Base-by-base conservation (phyloP, 2,329 filamentous ascomycete genomes). In the Xylaria sp. region DNA sequence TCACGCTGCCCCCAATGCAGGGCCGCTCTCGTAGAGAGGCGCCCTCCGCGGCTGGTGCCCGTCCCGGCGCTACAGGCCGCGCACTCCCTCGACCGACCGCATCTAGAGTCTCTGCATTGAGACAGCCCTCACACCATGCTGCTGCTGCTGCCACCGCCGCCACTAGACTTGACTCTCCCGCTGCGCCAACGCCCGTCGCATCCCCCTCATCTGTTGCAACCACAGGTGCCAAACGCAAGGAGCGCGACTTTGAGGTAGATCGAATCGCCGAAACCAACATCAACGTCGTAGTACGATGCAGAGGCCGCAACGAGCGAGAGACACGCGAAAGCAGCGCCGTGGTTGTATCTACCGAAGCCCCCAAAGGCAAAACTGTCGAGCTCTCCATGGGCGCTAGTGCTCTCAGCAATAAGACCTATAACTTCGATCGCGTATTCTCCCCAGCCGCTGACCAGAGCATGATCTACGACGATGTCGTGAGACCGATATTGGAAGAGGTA, bases 391-490 rank as follows among this genome's bases (percentile, higher is more conserved):
- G 93, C 0, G 88, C 92, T 0, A 96, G 88, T 74, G 90, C 94
- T 39, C 77, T 97, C 59, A 95, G 88, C 79, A 96, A 99, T 77
- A 97, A 97, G 77, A 90, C 91, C 0, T 99, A 99, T 73, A 87
- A 89, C 65, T 99, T 99, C 72, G 94, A 99, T 76, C 94, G 93
- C 71, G 94, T 97, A 65, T 99, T 96, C 70, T 97, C 94, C 0
- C 90, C 90, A 0, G 94, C 93, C 0, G 93, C 94, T 1, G 94
- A 97, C 70, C 94, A 99, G 76, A 84, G 81, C 55, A 95, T 96
- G 83, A 81, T 99, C 7, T 99, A 94, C 71, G 93, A 99, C 66
- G 93, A 97, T 75, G 92, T 96, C 4, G 94, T 97, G 13, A 86
- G 88, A 65, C 95, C 95, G 0, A 93, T 99, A 59, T 72, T 99